Percentiles rank a stretch among this genome's conserved stretches.
Conservation (phyloP, 2,329 filamentous ascomycete species). For the Microdochium trichocladiopsis region DNA sequence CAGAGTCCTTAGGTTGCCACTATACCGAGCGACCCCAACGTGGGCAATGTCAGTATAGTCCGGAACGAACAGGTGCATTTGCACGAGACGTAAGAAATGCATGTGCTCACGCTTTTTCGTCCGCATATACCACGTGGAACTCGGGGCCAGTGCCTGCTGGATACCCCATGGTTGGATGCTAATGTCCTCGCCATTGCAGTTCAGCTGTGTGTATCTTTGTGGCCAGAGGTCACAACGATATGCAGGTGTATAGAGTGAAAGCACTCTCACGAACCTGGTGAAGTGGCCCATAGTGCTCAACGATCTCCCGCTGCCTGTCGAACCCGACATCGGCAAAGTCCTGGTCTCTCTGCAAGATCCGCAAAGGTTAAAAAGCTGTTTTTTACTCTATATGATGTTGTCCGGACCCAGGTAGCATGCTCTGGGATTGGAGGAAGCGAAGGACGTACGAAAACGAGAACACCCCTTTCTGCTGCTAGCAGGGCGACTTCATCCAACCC, state of each 20-base stretch:
- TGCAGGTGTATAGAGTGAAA: background rate
- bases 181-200: background rate
- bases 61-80: too few species aligned
- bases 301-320: constrained; percentile 18
- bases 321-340: constrained; percentile 23
- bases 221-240: background rate
- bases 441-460: constrained; percentile 18
- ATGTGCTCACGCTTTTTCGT: constrained; percentile 17
- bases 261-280: constrained; percentile 10
- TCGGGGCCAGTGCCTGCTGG: constrained; percentile 20
- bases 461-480: constrained; percentile 20
- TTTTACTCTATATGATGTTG: too few species aligned
- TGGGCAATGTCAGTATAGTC: too few species aligned
- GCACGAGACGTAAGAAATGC: too few species aligned
- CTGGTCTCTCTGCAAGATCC: constrained; percentile 17
- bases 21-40: too few species aligned
- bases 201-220: background rate
- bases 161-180: constrained; percentile 22
- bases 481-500: constrained; percentile 21
- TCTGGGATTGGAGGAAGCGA: background rate
- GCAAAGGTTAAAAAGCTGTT: too few species aligned
- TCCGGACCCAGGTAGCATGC: background rate
- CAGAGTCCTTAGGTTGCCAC: constrained; percentile 18
- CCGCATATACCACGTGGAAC: constrained; percentile 23
- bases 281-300: constrained; percentile 21